These are phyloP conservation scores for Boletus subparvulus DNA, from an alignment of 768 basidiomycete genomes.

Conservation along the genomic window DNA sequence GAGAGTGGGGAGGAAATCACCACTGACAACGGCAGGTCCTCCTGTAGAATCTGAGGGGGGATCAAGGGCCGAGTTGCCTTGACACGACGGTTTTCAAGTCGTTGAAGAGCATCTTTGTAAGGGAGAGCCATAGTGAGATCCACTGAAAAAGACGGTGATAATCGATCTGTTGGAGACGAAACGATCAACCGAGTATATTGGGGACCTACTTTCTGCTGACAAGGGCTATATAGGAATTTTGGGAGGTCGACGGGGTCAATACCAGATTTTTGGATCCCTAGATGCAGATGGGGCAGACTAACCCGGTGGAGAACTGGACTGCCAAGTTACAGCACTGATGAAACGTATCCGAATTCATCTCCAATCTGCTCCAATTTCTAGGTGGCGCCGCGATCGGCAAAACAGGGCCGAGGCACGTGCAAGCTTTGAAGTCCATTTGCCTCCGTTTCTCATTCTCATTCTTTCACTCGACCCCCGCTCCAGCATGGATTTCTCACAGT, in stretches of 20 bases:
- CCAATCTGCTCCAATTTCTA: background rate
- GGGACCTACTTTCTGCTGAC: conserved; percentile 20
- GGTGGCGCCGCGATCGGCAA: conserved; percentile 9
- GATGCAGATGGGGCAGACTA: background rate
- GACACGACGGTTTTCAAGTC: conserved; percentile 86
- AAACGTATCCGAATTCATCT: background rate
- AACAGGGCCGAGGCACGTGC: conserved; percentile 7
- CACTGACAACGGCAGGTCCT: conserved; percentile 83
- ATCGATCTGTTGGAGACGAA: conserved; percentile 20
- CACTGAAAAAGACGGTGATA: conserved; percentile 18
- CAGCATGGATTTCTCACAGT: conserved; percentile 86
- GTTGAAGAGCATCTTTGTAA: conserved; percentile 74
- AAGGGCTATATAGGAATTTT: conserved; percentile 14
- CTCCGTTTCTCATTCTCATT: background rate
- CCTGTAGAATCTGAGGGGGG: conserved; percentile 91
- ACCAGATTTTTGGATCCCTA: conserved; percentile 3
- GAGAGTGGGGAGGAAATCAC: background rate
- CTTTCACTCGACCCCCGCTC: background rate
- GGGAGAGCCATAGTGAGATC: conserved; percentile 66
- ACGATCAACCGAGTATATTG: background rate
- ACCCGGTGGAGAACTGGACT: background rate
- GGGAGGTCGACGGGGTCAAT: conserved; percentile 8
- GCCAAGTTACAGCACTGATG: background rate
- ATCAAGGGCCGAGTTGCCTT: conserved; percentile 86
- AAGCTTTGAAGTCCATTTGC: background rate